Base-by-base conservation (phyloP, 1,284 basidiomycete species). In the Ustilago cynodontis region DNA sequence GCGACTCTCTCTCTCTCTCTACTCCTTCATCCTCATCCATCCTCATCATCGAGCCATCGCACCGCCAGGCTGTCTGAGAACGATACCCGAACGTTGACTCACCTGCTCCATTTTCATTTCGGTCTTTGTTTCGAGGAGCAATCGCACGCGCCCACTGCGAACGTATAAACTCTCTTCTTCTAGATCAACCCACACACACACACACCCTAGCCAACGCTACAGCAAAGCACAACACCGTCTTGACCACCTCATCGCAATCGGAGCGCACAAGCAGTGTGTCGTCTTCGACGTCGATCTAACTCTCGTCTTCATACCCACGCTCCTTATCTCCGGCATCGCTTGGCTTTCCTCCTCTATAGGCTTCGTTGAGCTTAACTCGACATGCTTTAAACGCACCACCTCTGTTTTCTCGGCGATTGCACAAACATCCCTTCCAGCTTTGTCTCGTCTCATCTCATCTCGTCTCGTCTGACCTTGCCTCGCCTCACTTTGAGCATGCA, bases 331-430 rank as follows among this genome's bases (percentile, higher is more conserved):
- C 41, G 54, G 26, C 28, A 45, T 45, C 28, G 3, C 14, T 13
- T 20, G 16, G 5, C 16, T 18, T 20, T 7, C 8, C 35, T 10
- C 35, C 7, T 16, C 7, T 20, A 9, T 28, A 45, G 18, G 47
- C 22, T 28, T 26, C 35, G 6, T 39, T 39, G 53, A 55, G 53
- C 53, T 55, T 55, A 33, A 50, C 10, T 29, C 57, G 45, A 39
- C 31, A 37, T 49, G 57, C 45, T 49, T 47, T 49, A 45, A 59
- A 10, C 47, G 33, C 26, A 49, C 20, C 29, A 22, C 29, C 56
- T 16, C 9, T 51, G 11, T 33, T 33, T 31, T 51, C 26, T 51
- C 49, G 22, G n/a, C 43, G 22, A 45, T 9, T 45, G 43, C 47
- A 49, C 54, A 24, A 41, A 13, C 24, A 14, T 26, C 13, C 14